Evolutionary conservation across 148 eudicot genomes (phyloP).

Genomic region (Camellia granthamiana): DNA sequence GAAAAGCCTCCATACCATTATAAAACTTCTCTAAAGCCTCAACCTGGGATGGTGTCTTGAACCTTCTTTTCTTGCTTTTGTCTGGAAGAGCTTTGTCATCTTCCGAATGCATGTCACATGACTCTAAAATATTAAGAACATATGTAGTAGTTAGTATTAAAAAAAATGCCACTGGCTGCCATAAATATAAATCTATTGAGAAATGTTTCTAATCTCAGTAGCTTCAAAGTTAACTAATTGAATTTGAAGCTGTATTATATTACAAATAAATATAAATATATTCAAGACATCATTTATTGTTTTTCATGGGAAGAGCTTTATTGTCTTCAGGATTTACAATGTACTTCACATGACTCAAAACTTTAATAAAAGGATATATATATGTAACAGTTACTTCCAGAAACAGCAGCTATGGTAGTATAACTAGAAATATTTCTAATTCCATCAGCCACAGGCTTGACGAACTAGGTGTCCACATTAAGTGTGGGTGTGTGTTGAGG

Average conservation of each 20-base stretch:
- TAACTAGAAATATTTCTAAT: too few relatives aligned
- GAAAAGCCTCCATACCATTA: conserved; percentile 44
- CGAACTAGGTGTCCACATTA: too few relatives aligned
- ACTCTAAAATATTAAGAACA: conserved; percentile 33
- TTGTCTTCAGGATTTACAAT: not conserved
- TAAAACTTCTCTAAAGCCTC: conserved; percentile 80
- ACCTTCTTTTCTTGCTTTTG: conserved; percentile 62
- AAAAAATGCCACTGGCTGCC: not conserved
- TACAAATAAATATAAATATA: not conserved
- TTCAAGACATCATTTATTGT: not conserved
- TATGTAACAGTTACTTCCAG: not conserved
- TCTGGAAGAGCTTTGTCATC: conserved; percentile 62
- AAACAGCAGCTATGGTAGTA: not conserved
- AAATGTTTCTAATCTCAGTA: not conserved
- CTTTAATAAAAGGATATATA: not conserved
- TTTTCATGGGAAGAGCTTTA: conserved; percentile 1
- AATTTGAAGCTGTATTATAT: not conserved
- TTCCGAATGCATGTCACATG: conserved; percentile 49
- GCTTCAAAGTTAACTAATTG: not conserved
- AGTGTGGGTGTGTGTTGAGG: too few relatives aligned
- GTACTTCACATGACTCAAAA: not conserved
- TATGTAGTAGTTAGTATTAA: not conserved
- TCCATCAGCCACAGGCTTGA: too few relatives aligned
- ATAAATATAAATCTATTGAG: not conserved
- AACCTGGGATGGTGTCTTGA: conserved; percentile 79